Base-by-base conservation (phyloP, 164 flowering plant species). In the Vitis amurensis region DNA sequence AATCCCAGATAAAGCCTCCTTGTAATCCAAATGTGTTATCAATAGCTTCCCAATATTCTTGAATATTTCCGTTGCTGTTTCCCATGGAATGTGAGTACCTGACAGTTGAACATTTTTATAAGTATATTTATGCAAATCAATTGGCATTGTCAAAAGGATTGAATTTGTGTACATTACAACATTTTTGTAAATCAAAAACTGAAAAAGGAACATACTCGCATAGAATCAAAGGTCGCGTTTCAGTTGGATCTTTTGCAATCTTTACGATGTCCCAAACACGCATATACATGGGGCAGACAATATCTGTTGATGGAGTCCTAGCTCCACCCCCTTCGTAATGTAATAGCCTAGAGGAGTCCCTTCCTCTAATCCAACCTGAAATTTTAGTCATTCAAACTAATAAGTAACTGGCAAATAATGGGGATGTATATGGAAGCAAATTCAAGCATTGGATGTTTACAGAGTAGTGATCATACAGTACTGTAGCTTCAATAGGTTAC, bases 71-170 rank as follows among this genome's bases (percentile, higher is more conserved):
- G 59, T 74, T 93, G 87, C 98, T 93, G 78, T 95, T 95, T 48
- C 97, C 98, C 98, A 95, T 93, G 55, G 98, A 79, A 91, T 95
- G 98, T 27, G 97, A 90, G 79, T 95, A 95, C 90, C 99, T 95
- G 87, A 59, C 73, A 68, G 55, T 55, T 50, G 8, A 23, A 8
- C 13, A 65, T 17, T 37, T 37, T 37, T 44, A 59, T 17, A 37
- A 68, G 8, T 10, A 51, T 16, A 11, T 55, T 19, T 50, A 1
- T 61, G 73, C 6, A 72, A 67, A 57, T 12, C 16, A 52, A 63
- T 64, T 14, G 10, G 69, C 68, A 72, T 29, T 3, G 2, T 50
- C 12, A 61, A 29, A 23, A 23, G n/a, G 50, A 66, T 19, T 5
- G 57, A 66, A 29, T 9, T 50, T 29, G 17, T 10, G 9, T 13